phyloP scores from a whole-genome alignment of 129 eudicot species.

The Silybum marianum region DNA sequence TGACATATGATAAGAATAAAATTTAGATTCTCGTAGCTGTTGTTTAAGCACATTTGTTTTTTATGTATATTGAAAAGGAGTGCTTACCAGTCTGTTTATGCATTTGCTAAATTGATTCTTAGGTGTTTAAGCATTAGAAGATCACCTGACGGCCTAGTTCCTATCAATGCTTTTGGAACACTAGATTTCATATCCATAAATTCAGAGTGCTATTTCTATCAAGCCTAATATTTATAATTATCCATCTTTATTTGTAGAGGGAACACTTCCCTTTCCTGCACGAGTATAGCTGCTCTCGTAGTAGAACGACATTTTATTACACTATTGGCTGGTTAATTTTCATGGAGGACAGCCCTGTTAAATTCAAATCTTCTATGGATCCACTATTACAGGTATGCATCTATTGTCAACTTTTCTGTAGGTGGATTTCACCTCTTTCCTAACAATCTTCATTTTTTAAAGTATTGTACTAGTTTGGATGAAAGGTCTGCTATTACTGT shows the following conservation, averaged over 20 bases:
- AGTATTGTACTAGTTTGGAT: not conserved
- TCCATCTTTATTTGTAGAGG: conserved; percentile 52
- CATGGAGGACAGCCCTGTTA: conserved; percentile 83
- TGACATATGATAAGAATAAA: not conserved
- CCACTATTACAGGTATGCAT: conserved; percentile 69
- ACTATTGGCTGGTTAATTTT: conserved; percentile 93
- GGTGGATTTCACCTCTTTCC: not conserved
- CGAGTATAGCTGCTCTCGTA: conserved; percentile 82
- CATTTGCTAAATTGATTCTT: not conserved
- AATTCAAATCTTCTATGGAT: conserved; percentile 91
- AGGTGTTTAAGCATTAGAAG: not conserved
- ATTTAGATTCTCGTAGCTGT: not conserved
- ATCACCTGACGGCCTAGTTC: not conserved
- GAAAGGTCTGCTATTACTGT: not conserved
- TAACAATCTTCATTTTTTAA: not conserved
- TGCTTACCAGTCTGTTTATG: not conserved
- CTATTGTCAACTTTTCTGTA: not conserved
- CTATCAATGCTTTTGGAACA: not conserved
- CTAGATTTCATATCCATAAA: not conserved
- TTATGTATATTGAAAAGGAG: not conserved
- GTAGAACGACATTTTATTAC: conserved; percentile 95
- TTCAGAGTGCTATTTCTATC: not conserved
- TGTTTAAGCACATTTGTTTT: not conserved
- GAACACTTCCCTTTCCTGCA: conserved; percentile 93
- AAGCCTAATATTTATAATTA: not conserved